Base-by-base conservation (phyloP, 352 stramenopile species). In the Phytopythium montanum region DNA sequence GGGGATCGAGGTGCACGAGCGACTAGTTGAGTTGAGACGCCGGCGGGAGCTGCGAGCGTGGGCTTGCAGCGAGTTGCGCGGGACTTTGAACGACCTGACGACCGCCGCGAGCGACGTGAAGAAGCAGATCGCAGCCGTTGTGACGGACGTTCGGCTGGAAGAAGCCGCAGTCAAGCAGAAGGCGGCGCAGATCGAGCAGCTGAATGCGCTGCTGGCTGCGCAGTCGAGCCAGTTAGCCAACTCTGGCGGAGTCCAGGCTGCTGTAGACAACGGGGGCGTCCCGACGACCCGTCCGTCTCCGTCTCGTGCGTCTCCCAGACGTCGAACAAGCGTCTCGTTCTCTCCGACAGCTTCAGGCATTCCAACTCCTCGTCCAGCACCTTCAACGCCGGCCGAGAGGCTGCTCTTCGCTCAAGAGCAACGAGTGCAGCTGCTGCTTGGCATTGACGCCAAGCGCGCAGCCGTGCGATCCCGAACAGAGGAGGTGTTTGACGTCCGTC, bases 401-500 rank as follows among this genome's bases (percentile, higher is more conserved):
- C n/a, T 31, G 16, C 18, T 26, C 31, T 26, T 10, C 34, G 61
- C 55, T 0, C 42, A 54, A 8, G 61, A 65, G 45, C 51, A 39
- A n/a, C 62, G 59, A 2, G 10, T 34, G 9, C 10, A 59, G 26
- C 45, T 71, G 42, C 38, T 68, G 25, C 7, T 4, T 8, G 53
- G n/a, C 14, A 58, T 58, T 38, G 53, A 48, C 23, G 53, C 53
- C 21, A 36, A 49, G 10, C 53, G 53, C 28, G 34, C 53, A 3
- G 53, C 26, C 7, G 59, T 87, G 3, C 66, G 78, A 25, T 54
- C 52, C 21, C 72, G 70, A 4, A 92, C 79, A 2, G 76, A 88
- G 33, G 64, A 75, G 18, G 85, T 92, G 23, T 92, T 92, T 38
- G 70, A 84, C 44, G 70, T 88, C 13, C 78, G 80, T 9, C 79